A percentile compares a stretch with the other conserved stretches of the same genome.
Conservation (phyloP, 116 monocot genomes). For the Posidonia oceanica region DNA sequence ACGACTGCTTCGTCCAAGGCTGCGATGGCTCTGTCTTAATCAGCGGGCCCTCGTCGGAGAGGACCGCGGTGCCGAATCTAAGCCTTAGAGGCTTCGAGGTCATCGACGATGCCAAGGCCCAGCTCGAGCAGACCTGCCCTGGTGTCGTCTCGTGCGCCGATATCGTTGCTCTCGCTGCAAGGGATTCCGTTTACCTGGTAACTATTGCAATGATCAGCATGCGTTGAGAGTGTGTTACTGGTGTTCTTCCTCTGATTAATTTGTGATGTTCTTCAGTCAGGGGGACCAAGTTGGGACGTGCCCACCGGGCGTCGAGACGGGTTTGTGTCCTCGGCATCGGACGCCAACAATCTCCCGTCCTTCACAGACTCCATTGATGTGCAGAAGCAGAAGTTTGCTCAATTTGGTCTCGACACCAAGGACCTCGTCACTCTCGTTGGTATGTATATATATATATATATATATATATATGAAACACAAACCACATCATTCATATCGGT, state of each 20-base stretch:
- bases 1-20: conserved; percentile 57
- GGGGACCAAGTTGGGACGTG: conserved; percentile 43
- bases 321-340: conserved; percentile 38
- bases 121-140: conserved; percentile 15
- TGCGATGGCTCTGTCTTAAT: conserved; percentile 57
- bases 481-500: too few species aligned
- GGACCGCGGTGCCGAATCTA: conserved; percentile 11
- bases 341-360: conserved; percentile 37
- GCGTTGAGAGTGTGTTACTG: too few species aligned
- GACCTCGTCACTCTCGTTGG: conserved; percentile 62
- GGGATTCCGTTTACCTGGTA: conserved; percentile 45
- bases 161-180: conserved; percentile 40
- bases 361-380: conserved; percentile 44
- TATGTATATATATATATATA: conserved; percentile 1
- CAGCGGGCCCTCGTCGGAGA: conserved; percentile 13
- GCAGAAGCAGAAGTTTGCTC: conserved; percentile 58
- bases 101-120: conserved; percentile 21
- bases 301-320: conserved; percentile 50
- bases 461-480: too few species aligned
- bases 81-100: conserved; percentile 17
- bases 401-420: conserved; percentile 43
- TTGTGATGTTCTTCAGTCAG: conserved; percentile 16
- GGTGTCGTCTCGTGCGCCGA: conserved; percentile 23
- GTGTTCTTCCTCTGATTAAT: too few species aligned
- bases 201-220: too few species aligned